Percentiles rank a stretch among this genome's conserved stretches.
Evolutionary conservation across 768 basidiomycete genomes (phyloP).

Genomic region (Megacollybia marginata): DNA sequence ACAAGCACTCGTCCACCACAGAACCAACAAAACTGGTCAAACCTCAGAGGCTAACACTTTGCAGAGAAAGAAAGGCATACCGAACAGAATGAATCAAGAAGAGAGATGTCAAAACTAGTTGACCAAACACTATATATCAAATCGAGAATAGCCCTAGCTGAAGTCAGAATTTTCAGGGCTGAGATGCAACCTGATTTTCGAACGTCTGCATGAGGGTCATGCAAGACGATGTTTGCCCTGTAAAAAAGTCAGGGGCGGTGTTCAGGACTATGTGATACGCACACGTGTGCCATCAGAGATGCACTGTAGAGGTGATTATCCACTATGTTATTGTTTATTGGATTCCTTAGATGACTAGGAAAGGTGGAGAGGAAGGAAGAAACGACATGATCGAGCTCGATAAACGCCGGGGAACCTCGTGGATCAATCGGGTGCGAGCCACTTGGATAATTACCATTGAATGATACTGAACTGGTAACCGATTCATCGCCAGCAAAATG

Average conservation of each 20-base stretch:
- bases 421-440: conserved; percentile 48
- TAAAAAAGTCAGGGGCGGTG: conserved; percentile 27
- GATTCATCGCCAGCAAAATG: conserved; percentile 53
- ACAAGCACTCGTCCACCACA: conserved; percentile 57
- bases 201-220: conserved; percentile 70
- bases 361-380: conserved; percentile 52
- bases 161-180: conserved; percentile 58
- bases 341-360: conserved; percentile 46
- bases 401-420: conserved; percentile 54
- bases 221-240: conserved; percentile 64
- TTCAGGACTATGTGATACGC: conserved; percentile 10
- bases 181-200: conserved; percentile 54
- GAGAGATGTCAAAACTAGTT: conserved; percentile 66
- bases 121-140: conserved; percentile 56
- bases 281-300: conserved; percentile 24
- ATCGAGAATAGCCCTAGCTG: conserved; percentile 61
- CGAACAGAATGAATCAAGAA: conserved; percentile 63
- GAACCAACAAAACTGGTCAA: conserved; percentile 59
- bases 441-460: conserved; percentile 23
- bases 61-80: conserved; percentile 28
- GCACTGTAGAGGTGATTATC: conserved; percentile 51
- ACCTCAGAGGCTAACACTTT: not conserved
- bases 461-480: conserved; percentile 27
- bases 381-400: conserved; percentile 53
- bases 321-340: conserved; percentile 46